Base-by-base conservation (phyloP, 306 rosid species). In the Abrus pulchellus region DNA sequence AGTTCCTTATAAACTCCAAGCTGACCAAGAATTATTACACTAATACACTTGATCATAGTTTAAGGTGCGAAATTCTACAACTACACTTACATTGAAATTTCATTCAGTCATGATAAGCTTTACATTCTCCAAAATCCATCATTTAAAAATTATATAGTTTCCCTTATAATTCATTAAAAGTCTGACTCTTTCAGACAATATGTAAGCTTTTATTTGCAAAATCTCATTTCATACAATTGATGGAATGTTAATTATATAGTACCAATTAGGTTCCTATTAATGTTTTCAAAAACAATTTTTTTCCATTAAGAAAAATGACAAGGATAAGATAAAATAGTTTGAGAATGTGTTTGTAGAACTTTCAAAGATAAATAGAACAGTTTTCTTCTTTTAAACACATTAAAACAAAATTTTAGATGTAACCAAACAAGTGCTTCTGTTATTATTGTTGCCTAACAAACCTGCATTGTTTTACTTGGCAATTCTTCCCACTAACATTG, bases 41-140 rank as follows among this genome's bases (percentile, higher is more conserved):
- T 68, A 8, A 13, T 55, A 66, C 12, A 67, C 63, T 57, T 48
- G 53, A 29, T 53, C 40, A 76, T n/a, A 41, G 85, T 20, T 64
- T 33, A 13, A 52, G n/a, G 11, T 30, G 40, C 33, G 30, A 52
- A 53, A 33, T 28, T 74, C 38, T 72, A 66, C 1, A 20, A 41
- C 77, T 40, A 44, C 44, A 68, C 34, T 53, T 66, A 53, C 14
- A n/a, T 43, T 61, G 66, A 49, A 79, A 74, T 32, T 62, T 49
- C 50, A 84, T 60, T 74, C 60, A 79, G 28, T 75, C 30, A 7
- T 57, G 63, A 79, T 53, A 78, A 79, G 52, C 34, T 32, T 44
- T 52, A 53, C 53, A 68, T 68, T 74, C 74, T 52, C 66, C 55
- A 72, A 33, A 73, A 66, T 74, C 28, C 59, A 48, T 54, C 12